These are phyloP conservation scores for Tetradesmus obliquus DNA, from an alignment of 139 green algal genomes.

Conservation along the genomic window DNA sequence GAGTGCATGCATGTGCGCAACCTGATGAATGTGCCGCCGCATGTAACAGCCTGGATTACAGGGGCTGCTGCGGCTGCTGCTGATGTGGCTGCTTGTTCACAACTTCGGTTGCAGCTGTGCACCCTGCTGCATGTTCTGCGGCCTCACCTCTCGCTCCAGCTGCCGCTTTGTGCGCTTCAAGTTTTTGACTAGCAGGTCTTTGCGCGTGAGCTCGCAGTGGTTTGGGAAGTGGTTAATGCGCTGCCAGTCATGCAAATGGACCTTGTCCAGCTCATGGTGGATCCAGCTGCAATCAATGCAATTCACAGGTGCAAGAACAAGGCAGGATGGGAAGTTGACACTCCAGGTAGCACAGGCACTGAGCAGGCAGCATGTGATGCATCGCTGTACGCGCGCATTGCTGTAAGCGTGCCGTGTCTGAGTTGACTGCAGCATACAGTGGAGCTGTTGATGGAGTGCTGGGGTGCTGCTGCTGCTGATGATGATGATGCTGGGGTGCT, in stretches of 20 bases:
- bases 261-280: constrained; percentile 69
- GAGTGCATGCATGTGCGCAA: background rate
- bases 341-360: background rate
- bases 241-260: constrained; percentile 80
- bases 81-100: background rate
- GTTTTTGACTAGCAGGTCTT: constrained; percentile 92
- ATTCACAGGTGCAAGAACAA: too few species aligned
- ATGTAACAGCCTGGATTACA: background rate
- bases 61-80: background rate
- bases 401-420: background rate
- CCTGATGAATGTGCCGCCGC: background rate
- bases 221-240: constrained; percentile 92
- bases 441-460: too few species aligned
- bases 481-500: too few species aligned
- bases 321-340: background rate
- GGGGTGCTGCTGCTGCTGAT: too few species aligned
- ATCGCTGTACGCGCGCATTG: background rate
- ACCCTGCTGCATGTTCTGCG: background rate
- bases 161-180: constrained; percentile 79
- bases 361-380: background rate
- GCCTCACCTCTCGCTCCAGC: constrained; percentile 69
- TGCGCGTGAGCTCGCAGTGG: constrained; percentile 89
- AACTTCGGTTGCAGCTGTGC: background rate
- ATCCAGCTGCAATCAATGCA: constrained; percentile 61
- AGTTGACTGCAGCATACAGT: too few species aligned